These are phyloP conservation scores for Lipomyces chichibuensis DNA, from an alignment of 805 yeast genomes.

Conservation along the genomic window DNA sequence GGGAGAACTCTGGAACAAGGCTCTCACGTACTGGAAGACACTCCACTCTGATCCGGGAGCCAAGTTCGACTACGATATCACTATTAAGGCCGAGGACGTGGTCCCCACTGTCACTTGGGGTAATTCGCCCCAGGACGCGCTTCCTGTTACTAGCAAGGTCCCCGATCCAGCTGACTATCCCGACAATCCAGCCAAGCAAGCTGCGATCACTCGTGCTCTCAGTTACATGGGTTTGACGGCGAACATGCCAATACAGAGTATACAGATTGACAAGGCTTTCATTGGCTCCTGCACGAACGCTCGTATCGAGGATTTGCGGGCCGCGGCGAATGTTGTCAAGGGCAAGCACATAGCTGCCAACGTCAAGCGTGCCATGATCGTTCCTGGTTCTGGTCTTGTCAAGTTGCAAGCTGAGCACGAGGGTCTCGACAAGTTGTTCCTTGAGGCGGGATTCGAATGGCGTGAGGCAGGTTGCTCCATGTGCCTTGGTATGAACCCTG, in stretches of 20 bases:
- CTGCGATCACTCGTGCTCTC: conserved; percentile 90
- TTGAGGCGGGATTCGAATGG: conserved; percentile 95
- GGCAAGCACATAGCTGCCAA: conserved; percentile 84
- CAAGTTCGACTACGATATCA: conserved; percentile 78
- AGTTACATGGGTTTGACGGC: conserved; percentile 89
- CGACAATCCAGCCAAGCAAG: conserved; percentile 65
- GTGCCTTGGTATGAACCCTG: conserved; percentile 99
- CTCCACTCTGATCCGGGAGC: conserved; percentile 90
- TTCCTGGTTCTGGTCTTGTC: conserved; percentile 96
- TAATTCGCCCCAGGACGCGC: conserved; percentile 97
- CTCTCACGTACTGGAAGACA: conserved; percentile 87
- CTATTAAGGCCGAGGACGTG: conserved; percentile 79
- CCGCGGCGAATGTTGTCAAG: conserved; percentile 89
- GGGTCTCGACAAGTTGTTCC: conserved; percentile 89
- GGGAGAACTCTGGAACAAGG: conserved; percentile 95
- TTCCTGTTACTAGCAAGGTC: conserved; percentile 86
- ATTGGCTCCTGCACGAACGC: conserved; percentile 98
- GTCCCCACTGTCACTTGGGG: conserved; percentile 99
- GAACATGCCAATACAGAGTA: conserved; percentile 74
- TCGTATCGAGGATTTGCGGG: conserved; percentile 94
- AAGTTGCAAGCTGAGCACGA: conserved; percentile 92
- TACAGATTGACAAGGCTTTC: conserved; percentile 87
- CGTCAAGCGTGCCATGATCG: conserved; percentile 83
- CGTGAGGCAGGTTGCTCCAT: conserved; percentile 99
- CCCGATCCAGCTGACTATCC: conserved; percentile 77